Evolutionary conservation across 2,329 filamentous ascomycete genomes (phyloP).

Genomic region (Cladosporium sp.): DNA sequence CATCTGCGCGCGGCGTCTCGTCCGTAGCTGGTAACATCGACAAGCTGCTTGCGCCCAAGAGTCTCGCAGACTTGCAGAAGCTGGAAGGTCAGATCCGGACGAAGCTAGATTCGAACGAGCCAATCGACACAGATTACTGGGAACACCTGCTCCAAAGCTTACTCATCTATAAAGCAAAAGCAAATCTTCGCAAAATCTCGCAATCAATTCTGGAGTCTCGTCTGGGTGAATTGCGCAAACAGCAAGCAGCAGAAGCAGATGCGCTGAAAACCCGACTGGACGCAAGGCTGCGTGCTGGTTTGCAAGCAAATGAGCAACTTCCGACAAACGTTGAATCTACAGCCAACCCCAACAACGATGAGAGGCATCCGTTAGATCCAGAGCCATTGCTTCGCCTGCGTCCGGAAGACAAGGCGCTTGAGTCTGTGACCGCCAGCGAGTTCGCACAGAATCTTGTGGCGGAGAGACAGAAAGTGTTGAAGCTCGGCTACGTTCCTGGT

Average conservation of each 20-base stretch:
- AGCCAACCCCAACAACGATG: constrained; percentile 5
- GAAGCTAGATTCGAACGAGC: constrained; percentile 84
- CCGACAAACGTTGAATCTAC: constrained; percentile 7
- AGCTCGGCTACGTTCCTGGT: constrained; percentile 65
- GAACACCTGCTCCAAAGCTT: constrained; percentile 86
- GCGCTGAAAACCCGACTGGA: constrained; percentile 51
- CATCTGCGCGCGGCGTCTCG: constrained; percentile 67
- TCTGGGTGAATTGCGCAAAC: constrained; percentile 60
- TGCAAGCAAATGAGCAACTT: constrained; percentile 32
- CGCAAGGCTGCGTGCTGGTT: constrained; percentile 24
- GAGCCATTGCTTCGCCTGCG: constrained; percentile 62
- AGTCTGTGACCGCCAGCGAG: constrained; percentile 53
- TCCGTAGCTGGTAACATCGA: constrained; percentile 87
- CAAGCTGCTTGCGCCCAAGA: constrained; percentile 78
- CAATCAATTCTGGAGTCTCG: constrained; percentile 70
- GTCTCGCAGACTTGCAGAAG: constrained; percentile 77
- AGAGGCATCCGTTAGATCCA: constrained; percentile 50
- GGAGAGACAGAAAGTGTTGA: constrained; percentile 58
- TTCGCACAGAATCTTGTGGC: constrained; percentile 56
- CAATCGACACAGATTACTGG: constrained; percentile 97
- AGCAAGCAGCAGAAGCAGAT: constrained; percentile 65
- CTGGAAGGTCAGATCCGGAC: constrained; percentile 81
- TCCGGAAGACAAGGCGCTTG: constrained; percentile 58
- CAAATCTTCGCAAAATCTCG: constrained; percentile 73
- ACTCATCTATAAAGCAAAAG: constrained; percentile 86